phyloP scores from a whole-genome alignment of 2,329 filamentous ascomycete species.

The Fusarium goolgardi region DNA sequence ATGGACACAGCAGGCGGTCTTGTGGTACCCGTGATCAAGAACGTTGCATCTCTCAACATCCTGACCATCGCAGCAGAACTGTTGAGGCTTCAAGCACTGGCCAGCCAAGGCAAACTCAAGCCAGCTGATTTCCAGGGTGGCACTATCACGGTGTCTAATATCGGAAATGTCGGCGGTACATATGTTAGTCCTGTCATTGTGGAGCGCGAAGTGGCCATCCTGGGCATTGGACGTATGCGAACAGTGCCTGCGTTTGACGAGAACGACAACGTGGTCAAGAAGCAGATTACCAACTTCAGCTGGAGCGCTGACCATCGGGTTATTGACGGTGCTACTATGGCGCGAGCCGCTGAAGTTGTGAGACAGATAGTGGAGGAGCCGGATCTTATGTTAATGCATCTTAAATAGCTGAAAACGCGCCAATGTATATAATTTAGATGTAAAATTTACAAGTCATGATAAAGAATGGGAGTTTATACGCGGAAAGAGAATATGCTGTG shows the following conservation, averaged over 20 bases:
- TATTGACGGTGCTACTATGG: slow-evolving; percentile 94
- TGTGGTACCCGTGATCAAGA: slow-evolving; percentile 89
- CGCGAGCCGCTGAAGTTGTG: slow-evolving; percentile 86
- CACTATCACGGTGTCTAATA: slow-evolving; percentile 96
- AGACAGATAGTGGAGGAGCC: slow-evolving; percentile 83
- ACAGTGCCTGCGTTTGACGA: slow-evolving; percentile 82
- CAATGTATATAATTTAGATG: slow-evolving; percentile 24
- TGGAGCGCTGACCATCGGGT: slow-evolving; percentile 97
- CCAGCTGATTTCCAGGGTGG: slow-evolving; percentile 82
- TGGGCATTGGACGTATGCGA: slow-evolving; percentile 86
- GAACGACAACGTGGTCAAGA: slow-evolving; percentile 71
- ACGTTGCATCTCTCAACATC: slow-evolving; percentile 82
- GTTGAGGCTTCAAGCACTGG: slow-evolving; percentile 76
- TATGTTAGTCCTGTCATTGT: slow-evolving; percentile 94
- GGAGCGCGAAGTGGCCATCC: slow-evolving; percentile 88
- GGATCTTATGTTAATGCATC: slow-evolving; percentile 84
- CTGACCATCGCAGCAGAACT: slow-evolving; percentile 82
- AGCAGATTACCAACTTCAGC: slow-evolving; percentile 88
- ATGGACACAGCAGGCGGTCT: slow-evolving; percentile 93
- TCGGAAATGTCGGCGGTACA: slow-evolving; percentile 92
- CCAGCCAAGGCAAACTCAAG: slow-evolving; percentile 78
- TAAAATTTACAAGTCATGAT: slow-evolving; percentile 1
- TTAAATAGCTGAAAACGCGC: slow-evolving; percentile 66
- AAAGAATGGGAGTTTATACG: not conserved
- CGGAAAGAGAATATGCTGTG: not conserved